Evolutionary conservation across 2,329 filamentous ascomycete species (phyloP).

Genomic region (Fusarium multiceps): DNA sequence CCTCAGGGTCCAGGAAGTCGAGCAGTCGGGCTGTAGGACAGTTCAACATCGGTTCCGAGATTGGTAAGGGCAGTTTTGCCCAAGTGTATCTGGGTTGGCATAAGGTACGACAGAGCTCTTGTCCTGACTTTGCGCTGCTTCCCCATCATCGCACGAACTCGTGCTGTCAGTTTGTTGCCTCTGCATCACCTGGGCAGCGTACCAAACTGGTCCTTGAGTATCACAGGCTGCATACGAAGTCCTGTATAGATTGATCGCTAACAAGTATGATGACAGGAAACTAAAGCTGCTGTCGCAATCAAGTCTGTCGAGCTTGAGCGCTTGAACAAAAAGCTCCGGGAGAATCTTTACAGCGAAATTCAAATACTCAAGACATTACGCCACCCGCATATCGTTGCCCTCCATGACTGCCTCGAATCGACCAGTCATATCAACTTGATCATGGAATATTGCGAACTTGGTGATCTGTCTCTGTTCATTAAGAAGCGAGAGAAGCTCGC

Average conservation of each 20-base stretch:
- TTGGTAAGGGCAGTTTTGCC: slow-evolving; percentile 97
- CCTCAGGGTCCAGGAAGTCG: slow-evolving; percentile 52
- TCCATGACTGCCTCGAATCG: slow-evolving; percentile 93
- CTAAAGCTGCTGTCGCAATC: slow-evolving; percentile 87
- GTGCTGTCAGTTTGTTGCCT: slow-evolving; percentile 21
- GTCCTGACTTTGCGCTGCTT: slow-evolving; percentile 17
- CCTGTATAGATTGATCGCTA: not conserved
- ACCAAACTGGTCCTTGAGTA: slow-evolving; percentile 4
- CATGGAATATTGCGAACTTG: slow-evolving; percentile 98
- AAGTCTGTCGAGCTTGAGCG: slow-evolving; percentile 94
- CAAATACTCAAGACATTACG: slow-evolving; percentile 92
- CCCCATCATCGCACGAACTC: slow-evolving; percentile 15
- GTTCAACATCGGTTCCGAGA: slow-evolving; percentile 87
- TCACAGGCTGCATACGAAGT: slow-evolving; percentile 1
- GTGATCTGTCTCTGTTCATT: slow-evolving; percentile 94
- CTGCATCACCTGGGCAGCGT: slow-evolving; percentile 7
- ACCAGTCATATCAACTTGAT: slow-evolving; percentile 91
- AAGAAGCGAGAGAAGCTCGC: slow-evolving; percentile 88
- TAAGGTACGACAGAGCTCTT: slow-evolving; percentile 65
- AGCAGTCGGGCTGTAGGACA: slow-evolving; percentile 68
- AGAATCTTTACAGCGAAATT: slow-evolving; percentile 96
- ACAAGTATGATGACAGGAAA: slow-evolving; percentile 65
- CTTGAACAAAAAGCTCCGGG: slow-evolving; percentile 94
- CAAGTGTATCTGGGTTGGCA: slow-evolving; percentile 91
- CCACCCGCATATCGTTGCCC: slow-evolving; percentile 95